Evolutionary conservation across 2,329 filamentous ascomycete species (phyloP).

Genomic region (Claviceps arundinis): DNA sequence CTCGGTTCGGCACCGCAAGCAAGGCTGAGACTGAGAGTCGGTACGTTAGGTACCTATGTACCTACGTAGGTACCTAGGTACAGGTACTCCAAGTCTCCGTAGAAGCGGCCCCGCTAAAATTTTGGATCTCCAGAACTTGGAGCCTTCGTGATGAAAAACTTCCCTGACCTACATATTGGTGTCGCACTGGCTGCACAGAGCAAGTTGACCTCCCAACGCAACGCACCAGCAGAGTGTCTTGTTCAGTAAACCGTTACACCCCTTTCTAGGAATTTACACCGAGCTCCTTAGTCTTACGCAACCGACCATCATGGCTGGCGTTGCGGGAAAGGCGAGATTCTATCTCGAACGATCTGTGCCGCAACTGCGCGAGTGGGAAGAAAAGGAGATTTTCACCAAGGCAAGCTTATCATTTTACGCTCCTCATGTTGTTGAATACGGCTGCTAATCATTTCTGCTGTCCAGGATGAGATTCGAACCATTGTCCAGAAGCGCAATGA

Average conservation of each 20-base stretch:
- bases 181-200: neutral
- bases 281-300: neutral
- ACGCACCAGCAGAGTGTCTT: neutral
- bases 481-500: constrained; percentile 85
- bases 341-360: constrained; percentile 87
- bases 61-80: too few species aligned
- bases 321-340: constrained; percentile 88
- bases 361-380: constrained; percentile 82
- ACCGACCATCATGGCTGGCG: constrained; percentile 52
- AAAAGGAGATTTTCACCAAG: constrained; percentile 80
- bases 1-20: too few species aligned
- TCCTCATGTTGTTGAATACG: neutral
- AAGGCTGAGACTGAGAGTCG: too few species aligned
- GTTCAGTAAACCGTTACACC: too few species aligned
- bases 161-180: constrained; percentile 35
- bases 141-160: constrained; percentile 5
- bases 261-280: neutral
- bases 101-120: constrained; percentile 12
- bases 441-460: neutral
- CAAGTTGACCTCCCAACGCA: neutral
- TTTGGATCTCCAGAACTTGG: constrained; percentile 3
- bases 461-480: constrained; percentile 72
- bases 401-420: constrained; percentile 26
- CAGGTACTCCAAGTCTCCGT: too few species aligned
- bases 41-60: too few species aligned